Evolutionary conservation across 371 early-diverging fungal species (phyloP).

Genomic region (Mucor racemosus): DNA sequence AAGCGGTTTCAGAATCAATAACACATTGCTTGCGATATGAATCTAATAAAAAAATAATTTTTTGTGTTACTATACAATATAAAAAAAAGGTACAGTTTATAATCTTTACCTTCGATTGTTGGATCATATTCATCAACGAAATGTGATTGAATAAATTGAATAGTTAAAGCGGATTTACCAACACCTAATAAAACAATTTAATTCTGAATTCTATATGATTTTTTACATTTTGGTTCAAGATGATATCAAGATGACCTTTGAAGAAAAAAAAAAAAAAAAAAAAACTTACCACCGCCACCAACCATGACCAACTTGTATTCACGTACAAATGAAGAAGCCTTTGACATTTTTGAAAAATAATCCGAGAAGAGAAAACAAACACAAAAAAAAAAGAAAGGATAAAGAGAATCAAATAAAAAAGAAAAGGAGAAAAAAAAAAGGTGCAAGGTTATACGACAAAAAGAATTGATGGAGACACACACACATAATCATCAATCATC

Average conservation of each 20-base stretch:
- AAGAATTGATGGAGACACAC: not conserved
- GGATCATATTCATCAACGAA: constrained; percentile 96
- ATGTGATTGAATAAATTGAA: constrained; percentile 90
- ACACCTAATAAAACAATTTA: constrained; percentile 52
- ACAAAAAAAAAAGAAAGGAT: constrained; percentile 1
- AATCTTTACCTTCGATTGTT: constrained; percentile 81
- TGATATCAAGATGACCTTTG: constrained; percentile 41
- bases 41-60: constrained; percentile 61
- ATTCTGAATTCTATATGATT: not conserved
- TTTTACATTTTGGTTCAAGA: constrained; percentile 60
- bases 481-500: too few relatives aligned
- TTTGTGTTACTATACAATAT: constrained; percentile 6
- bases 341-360: constrained; percentile 28
- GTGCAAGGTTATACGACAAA: not conserved
- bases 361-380: not conserved
- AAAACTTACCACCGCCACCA: constrained; percentile 89
- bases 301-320: constrained; percentile 87
- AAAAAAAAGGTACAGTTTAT: not conserved
- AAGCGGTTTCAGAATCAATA: constrained; percentile 81
- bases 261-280: too few relatives aligned
- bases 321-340: constrained; percentile 41
- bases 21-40: constrained; percentile 91
- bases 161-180: constrained; percentile 89
- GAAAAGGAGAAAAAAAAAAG: not conserved
- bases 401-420: constrained; percentile 9